phyloP scores from a whole-genome alignment of 108 stramenopile genomes.

The Nitzschia sp. region DNA sequence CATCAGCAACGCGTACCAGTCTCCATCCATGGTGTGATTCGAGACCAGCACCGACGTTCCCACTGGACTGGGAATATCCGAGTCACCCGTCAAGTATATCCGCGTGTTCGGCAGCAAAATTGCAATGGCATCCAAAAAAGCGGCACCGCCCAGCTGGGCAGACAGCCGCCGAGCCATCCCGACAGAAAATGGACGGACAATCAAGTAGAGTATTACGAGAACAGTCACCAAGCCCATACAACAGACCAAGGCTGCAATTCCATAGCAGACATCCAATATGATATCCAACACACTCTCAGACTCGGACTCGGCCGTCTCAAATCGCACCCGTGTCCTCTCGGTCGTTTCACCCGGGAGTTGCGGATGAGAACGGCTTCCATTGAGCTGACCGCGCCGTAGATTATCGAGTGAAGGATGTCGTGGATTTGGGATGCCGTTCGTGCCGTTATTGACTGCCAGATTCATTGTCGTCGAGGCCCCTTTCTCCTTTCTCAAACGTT shows the following conservation, averaged over 20 bases:
- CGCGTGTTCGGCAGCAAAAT: constrained; percentile 65
- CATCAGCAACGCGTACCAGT: constrained; percentile 79
- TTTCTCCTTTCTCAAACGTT: background rate
- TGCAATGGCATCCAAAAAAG: constrained; percentile 64
- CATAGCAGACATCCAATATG: constrained; percentile 14
- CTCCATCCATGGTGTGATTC: constrained; percentile 69
- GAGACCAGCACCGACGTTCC: constrained; percentile 67
- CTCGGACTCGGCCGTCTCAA: background rate
- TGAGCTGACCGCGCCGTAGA: constrained; percentile 18
- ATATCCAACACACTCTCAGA: background rate
- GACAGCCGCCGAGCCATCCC: constrained; percentile 53
- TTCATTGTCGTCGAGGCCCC: too few species aligned
- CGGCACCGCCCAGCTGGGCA: constrained; percentile 36
- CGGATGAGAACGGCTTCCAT: constrained; percentile 24
- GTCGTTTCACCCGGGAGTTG: background rate
- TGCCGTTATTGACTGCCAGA: constrained; percentile 2
- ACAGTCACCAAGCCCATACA: constrained; percentile 44
- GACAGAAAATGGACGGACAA: constrained; percentile 62
- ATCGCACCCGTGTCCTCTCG: constrained; percentile 6
- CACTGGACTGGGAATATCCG: constrained; percentile 70
- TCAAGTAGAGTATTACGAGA: constrained; percentile 43
- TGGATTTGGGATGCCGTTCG: background rate
- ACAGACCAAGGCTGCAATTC: constrained; percentile 28
- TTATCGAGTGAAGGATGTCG: constrained; percentile 37
- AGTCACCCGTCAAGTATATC: constrained; percentile 74